Evolutionary conservation across 495 filamentous ascomycete species (phyloP), one percentile per base, ranked within the genome.

Genomic region (Podospora conica): DNA sequence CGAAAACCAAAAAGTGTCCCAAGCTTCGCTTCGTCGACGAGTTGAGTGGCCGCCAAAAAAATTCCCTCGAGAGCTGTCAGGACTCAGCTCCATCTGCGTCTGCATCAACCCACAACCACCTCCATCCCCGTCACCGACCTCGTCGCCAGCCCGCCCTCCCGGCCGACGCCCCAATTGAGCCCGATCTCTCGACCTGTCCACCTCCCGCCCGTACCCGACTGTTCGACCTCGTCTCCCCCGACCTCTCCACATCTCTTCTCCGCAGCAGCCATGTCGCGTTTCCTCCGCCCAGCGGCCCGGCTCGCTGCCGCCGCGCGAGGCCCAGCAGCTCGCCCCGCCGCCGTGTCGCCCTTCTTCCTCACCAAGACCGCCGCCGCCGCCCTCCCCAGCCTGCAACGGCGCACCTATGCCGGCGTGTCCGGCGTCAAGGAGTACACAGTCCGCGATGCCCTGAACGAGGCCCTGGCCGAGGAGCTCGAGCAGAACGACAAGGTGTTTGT

Each of bases 391-490:
- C 69, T 79, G 63, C 81, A 85, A 75, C 78, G 75, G 72, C 77
- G 83, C 69, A 78, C 79, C 23, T 86, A 85, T 68, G 83, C 85
- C 71, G 78, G 81, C 65, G 79, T 76, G 54, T 83, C 81, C 71
- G 90, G 90, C 54, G 77, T 80, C 66, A 97, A 97, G 83, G 91
- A 98, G 73, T 91, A 97, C 79, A 96, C 95, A 55, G 95, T 98
- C 70, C 86, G 95, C 81, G 95, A 98, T 76, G 95, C 95, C 66
- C 79, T 98, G 76, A 98, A 98, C 78, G 95, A 98, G 80, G 95
- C 95, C 55, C 87, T 98, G 77, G 91, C 93, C 27, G 95, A 98
- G 83, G 95, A 98, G 84, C 84, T 98, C 79, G 95, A 98, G 84
- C 74, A 79, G 76, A 96, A 98, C 80, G 81, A 85, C 65, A 98